Percentiles rank a stretch among this genome's conserved stretches.
Evolutionary conservation across 768 basidiomycete species (phyloP).

Genomic region (Tephrocybe rancida): DNA sequence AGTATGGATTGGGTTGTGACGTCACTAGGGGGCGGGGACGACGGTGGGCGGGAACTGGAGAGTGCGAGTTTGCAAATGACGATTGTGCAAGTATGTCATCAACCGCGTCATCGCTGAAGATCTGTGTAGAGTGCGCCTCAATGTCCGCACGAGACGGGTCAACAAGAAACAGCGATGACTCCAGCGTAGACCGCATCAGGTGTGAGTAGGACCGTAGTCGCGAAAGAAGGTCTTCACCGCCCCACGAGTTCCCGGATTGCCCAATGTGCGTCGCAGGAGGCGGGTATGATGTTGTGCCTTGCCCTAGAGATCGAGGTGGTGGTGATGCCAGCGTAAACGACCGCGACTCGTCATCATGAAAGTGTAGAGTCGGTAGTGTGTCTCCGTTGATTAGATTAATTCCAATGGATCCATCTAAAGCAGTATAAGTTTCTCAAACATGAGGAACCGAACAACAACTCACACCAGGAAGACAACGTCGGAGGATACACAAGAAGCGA

Average conservation of each 20-base stretch:
- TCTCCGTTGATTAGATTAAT: slow-evolving; percentile 87
- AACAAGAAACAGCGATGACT: slow-evolving; percentile 84
- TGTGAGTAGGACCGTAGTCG: slow-evolving; percentile 78
- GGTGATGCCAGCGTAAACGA: slow-evolving; percentile 65
- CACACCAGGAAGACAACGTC: slow-evolving; percentile 83
- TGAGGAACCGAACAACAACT: slow-evolving; percentile 20
- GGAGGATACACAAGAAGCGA: slow-evolving; percentile 87
- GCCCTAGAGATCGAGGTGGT: slow-evolving; percentile 30
- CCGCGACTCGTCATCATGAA: slow-evolving; percentile 95
- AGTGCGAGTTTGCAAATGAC: slow-evolving; percentile 74
- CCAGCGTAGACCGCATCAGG: slow-evolving; percentile 82
- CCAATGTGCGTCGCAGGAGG: slow-evolving; percentile 53
- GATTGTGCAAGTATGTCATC: slow-evolving; percentile 86
- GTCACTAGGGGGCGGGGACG: slow-evolving; percentile 66
- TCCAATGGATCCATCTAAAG: slow-evolving; percentile 80
- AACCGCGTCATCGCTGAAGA: slow-evolving; percentile 86
- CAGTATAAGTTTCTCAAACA: slow-evolving; percentile 6
- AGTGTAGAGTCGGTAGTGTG: slow-evolving; percentile 88
- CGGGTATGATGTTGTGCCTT: slow-evolving; percentile 59
- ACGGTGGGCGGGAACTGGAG: slow-evolving; percentile 83
- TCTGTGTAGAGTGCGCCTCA: slow-evolving; percentile 83
- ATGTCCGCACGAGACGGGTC: slow-evolving; percentile 94
- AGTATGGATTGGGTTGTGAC: slow-evolving; percentile 54
- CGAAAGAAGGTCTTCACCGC: slow-evolving; percentile 83
- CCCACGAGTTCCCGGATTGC: slow-evolving; percentile 65